A percentile compares a stretch with the other conserved stretches of the same genome.
Conservation (phyloP, 768 basidiomycete genomes). For the Dendrothele bispora region DNA sequence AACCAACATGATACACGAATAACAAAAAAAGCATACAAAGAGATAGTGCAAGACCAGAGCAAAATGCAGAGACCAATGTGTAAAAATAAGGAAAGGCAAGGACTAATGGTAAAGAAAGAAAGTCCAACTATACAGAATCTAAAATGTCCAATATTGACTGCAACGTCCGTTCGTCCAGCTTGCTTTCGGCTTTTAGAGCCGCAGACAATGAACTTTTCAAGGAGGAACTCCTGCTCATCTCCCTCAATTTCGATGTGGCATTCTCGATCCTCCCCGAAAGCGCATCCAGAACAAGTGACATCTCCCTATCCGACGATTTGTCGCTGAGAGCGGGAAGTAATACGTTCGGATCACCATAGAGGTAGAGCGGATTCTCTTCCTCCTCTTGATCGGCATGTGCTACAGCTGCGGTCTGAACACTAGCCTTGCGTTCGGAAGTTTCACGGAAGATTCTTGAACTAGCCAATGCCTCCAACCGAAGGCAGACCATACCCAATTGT, state of each 20-base stretch:
- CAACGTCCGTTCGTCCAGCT: slow-evolving; percentile 4
- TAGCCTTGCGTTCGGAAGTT: slow-evolving; percentile 42
- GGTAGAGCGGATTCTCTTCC: slow-evolving; percentile 29
- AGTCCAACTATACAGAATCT: slow-evolving; percentile 1
- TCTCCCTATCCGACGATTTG: slow-evolving; percentile 68
- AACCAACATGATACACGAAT: too few species aligned
- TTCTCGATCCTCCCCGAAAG: slow-evolving; percentile 78
- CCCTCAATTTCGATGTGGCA: slow-evolving; percentile 43
- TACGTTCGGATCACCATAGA: slow-evolving; percentile 59
- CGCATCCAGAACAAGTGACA: slow-evolving; percentile 76
- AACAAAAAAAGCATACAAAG: too few species aligned
- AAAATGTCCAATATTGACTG: slow-evolving; percentile 6
- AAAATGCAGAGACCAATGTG: too few species aligned
- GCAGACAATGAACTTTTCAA: not conserved
- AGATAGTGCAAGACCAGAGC: too few species aligned
- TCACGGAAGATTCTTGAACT: slow-evolving; percentile 60
- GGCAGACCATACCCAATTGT: slow-evolving; percentile 67
- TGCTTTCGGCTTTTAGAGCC: not conserved
- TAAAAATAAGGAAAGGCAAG: too few species aligned
- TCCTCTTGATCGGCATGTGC: slow-evolving; percentile 17
- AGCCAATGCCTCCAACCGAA: slow-evolving; percentile 78
- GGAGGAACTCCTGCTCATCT: slow-evolving; percentile 9
- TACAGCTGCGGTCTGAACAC: slow-evolving; percentile 28
- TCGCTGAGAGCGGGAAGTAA: slow-evolving; percentile 70
- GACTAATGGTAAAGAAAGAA: not conserved